Percentiles rank a stretch among this genome's conserved stretches.
Evolutionary conservation across 169 alveolate species (phyloP).

Genomic region (Eimeria zaria): DNA sequence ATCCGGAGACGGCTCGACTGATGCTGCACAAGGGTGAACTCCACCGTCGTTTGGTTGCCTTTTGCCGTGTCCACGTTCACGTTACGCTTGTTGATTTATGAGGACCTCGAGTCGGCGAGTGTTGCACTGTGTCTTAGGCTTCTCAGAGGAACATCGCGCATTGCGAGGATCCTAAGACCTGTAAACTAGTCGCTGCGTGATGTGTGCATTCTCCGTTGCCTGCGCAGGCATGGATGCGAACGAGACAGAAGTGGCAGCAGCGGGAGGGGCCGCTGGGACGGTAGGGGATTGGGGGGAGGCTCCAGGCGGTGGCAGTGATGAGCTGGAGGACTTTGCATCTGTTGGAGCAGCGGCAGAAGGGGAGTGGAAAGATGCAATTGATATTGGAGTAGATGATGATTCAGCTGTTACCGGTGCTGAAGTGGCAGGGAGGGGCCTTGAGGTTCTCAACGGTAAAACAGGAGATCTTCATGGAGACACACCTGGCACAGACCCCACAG

Average conservation of each 20-base stretch:
- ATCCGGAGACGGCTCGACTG: conserved; percentile 68
- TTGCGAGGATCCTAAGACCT: background rate
- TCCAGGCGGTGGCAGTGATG: conserved; percentile 53
- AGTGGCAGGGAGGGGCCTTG: conserved; percentile 3
- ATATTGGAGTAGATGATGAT: conserved; percentile 69
- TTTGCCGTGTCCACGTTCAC: background rate
- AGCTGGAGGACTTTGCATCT: conserved; percentile 65
- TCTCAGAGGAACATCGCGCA: conserved; percentile 8
- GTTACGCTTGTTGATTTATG: background rate
- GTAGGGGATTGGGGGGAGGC: conserved; percentile 77
- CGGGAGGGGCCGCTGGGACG: conserved; percentile 6
- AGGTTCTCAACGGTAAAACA: background rate
- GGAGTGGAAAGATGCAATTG: conserved; percentile 84
- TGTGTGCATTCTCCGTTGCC: background rate
- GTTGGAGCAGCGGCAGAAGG: conserved; percentile 79
- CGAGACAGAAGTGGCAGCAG: background rate
- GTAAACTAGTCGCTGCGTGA: background rate
- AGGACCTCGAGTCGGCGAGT: background rate
- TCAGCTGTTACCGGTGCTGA: background rate
- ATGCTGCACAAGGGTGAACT: conserved; percentile 58
- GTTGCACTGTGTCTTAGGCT: background rate
- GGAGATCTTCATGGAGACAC: conserved; percentile 11
- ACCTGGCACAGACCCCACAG: conserved; percentile 45
- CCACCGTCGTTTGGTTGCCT: background rate
- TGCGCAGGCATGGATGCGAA: conserved; percentile 34